A percentile compares a stretch with the other conserved stretches of the same genome.
These are phyloP conservation scores for Limtongia smithiae DNA, from an alignment of 805 yeast genomes.

Conservation along the genomic window DNA sequence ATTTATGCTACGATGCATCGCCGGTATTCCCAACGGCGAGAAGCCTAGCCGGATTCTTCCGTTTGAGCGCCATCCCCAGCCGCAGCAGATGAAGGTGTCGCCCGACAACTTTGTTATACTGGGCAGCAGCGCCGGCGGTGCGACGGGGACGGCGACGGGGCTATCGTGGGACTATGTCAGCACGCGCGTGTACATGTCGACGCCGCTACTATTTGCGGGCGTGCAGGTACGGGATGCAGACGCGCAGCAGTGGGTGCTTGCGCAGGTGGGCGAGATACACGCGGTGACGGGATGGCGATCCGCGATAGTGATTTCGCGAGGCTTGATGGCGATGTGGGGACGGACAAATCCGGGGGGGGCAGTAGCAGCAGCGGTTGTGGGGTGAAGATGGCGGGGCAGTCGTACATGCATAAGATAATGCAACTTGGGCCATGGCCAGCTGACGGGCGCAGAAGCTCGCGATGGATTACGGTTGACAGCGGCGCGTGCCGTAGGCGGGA, in stretches of 20 bases:
- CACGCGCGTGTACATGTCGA: slow-evolving; percentile 9
- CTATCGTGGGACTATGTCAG: slow-evolving; percentile 1
- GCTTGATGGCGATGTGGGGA: slow-evolving; percentile 9
- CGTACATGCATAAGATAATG: too few relatives aligned
- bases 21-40: slow-evolving; percentile 2
- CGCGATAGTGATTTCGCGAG: slow-evolving; percentile 9
- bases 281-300: slow-evolving; percentile 17
- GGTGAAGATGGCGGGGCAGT: not conserved
- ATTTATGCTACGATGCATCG: slow-evolving; percentile 7
- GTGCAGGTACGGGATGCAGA: slow-evolving; percentile 8
- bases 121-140: too few relatives aligned
- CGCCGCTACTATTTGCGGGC: slow-evolving; percentile 18
- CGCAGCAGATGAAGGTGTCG: not conserved
- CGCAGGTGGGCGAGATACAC: slow-evolving; percentile 2
- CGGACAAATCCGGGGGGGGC: too few relatives aligned
- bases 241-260: slow-evolving; percentile 9
- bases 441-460: too few relatives aligned
- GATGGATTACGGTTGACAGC: too few relatives aligned
- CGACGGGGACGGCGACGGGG: not conserved
- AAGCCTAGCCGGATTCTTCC: not conserved
- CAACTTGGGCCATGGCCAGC: too few relatives aligned
- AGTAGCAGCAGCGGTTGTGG: not conserved
- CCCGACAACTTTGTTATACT: too few relatives aligned
- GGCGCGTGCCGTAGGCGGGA: too few relatives aligned
- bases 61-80: not conserved